A percentile compares a stretch with the other conserved stretches of the same genome.
Evolutionary conservation across 1,284 basidiomycete species (phyloP).

Genomic region (Pyrrhoderma noxium): DNA sequence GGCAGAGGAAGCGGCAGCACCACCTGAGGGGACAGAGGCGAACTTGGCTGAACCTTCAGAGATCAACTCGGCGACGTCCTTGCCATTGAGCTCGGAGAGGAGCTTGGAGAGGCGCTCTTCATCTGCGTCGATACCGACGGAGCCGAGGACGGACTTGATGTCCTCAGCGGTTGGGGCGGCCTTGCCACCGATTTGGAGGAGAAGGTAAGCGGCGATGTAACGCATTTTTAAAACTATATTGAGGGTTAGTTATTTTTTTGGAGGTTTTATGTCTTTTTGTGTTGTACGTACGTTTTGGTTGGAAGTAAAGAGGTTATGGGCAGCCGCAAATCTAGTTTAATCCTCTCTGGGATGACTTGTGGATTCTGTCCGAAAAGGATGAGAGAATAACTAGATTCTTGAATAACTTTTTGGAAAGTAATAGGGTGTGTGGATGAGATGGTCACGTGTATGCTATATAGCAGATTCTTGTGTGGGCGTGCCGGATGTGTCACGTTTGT

Average conservation of each 20-base stretch:
- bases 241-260: neutral
- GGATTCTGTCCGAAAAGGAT: constrained; percentile 59
- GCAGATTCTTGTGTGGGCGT: constrained; percentile 11
- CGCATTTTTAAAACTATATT: constrained; percentile 52
- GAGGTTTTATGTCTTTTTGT: constrained; percentile 5
- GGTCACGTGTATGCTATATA: constrained; percentile 20
- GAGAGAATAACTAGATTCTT: neutral
- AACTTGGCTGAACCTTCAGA: constrained; percentile 90
- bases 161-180: constrained; percentile 81
- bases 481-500: neutral
- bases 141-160: constrained; percentile 82
- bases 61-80: constrained; percentile 87
- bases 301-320: too few relatives aligned
- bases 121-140: constrained; percentile 89
- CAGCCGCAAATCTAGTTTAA: constrained; percentile 90
- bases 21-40: constrained; percentile 78
- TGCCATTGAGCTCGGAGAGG: constrained; percentile 89
- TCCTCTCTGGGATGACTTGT: constrained; percentile 83
- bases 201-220: constrained; percentile 96
- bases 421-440: neutral
- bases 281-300: constrained; percentile 27
- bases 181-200: constrained; percentile 95
- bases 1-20: constrained; percentile 44
- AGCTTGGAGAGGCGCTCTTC: constrained; percentile 79
- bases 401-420: neutral